phyloP scores from a whole-genome alignment of 768 basidiomycete species.

The Hortiboletus flavorubellus region DNA sequence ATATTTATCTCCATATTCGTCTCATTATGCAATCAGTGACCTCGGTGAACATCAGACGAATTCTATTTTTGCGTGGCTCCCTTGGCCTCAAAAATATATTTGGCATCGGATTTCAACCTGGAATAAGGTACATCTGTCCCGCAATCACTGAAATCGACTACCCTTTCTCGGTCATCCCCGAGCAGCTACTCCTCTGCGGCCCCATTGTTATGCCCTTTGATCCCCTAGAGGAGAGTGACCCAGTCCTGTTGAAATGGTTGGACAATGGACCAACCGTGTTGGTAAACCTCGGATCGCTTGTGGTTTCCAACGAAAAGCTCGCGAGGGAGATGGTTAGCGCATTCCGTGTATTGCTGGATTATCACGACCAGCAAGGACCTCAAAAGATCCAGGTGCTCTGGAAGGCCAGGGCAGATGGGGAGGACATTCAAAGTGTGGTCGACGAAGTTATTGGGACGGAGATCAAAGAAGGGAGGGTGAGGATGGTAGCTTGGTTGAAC shows the following conservation, averaged over 20 bases:
- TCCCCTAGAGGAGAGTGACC: conserved; percentile 6
- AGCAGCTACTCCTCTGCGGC: conserved; percentile 6
- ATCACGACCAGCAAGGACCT: not conserved
- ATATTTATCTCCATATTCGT: conserved; percentile 9
- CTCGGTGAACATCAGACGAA: not conserved
- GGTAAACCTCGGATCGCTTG: conserved; percentile 12
- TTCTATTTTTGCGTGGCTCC: not conserved
- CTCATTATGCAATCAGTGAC: not conserved
- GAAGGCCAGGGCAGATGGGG: not conserved
- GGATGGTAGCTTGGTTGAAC: not conserved
- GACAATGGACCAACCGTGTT: conserved; percentile 10
- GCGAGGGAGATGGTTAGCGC: conserved; percentile 1
- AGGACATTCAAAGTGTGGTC: not conserved
- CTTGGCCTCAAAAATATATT: not conserved
- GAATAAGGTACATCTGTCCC: conserved; percentile 2
- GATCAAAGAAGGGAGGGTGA: conserved; percentile 7
- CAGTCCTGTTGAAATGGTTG: conserved; percentile 2
- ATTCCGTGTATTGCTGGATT: conserved; percentile 4
- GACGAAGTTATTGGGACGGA: not conserved
- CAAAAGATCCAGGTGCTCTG: conserved; percentile 9
- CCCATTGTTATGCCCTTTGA: conserved; percentile 7
- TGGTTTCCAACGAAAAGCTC: not conserved
- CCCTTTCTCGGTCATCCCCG: conserved; percentile 1
- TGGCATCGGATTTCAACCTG: not conserved
- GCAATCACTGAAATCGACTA: conserved; percentile 1